Conservation (phyloP, 164 flowering plant species). For the Stephania cephalantha region DNA sequence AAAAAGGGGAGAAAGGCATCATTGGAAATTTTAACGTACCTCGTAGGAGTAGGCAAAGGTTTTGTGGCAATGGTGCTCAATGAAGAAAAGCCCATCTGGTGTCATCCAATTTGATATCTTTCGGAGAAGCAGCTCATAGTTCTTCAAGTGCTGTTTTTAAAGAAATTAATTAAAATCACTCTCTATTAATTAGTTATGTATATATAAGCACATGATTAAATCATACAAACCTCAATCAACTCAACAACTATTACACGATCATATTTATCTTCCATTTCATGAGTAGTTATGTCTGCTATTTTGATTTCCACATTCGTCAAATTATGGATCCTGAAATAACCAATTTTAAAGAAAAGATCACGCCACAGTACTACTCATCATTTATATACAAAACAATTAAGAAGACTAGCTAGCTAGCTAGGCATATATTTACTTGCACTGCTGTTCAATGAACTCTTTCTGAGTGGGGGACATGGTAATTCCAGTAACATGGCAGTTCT, state of each 20-base stretch:
- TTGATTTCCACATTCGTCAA: constrained; percentile 10
- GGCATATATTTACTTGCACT: constrained; percentile 3
- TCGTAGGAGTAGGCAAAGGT: background rate
- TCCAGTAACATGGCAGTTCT: constrained; percentile 2
- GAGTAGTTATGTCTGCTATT: constrained; percentile 7
- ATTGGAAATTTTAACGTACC: background rate
- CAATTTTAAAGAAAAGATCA: background rate
- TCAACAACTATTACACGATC: constrained; percentile 2
- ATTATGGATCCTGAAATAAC: background rate
- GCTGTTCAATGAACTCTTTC: background rate
- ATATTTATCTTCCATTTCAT: constrained; percentile 4
- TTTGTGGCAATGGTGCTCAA: constrained; percentile 8
- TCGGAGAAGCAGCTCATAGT: background rate
- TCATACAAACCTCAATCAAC: constrained; percentile 2
- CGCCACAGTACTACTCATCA: too few relatives aligned
- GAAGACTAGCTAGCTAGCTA: too few relatives aligned
- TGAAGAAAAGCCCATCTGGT: background rate
- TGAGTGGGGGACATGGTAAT: background rate
- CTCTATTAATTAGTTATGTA: background rate
- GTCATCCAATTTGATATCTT: constrained; percentile 13
- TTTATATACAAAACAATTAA: too few relatives aligned
- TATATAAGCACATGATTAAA: background rate
- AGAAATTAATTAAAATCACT: too few relatives aligned
- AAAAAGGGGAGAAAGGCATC: too few relatives aligned
- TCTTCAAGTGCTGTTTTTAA: constrained; percentile 2